Conservation (phyloP, 1,139 yeast species). For the Magnusiomyces starmeri region DNA sequence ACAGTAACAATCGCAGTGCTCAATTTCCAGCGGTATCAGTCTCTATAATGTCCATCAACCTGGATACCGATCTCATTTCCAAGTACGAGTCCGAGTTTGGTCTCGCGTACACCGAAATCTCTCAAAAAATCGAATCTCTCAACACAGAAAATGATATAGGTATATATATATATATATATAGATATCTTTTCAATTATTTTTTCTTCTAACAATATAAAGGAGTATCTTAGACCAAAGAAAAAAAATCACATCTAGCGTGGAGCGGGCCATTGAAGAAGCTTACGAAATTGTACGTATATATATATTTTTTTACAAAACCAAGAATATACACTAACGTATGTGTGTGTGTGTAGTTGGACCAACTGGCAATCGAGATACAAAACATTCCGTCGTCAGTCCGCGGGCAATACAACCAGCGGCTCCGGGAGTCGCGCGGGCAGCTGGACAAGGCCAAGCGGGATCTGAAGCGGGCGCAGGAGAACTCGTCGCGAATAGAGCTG, state of each 20-base stretch:
- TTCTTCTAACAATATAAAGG: neutral
- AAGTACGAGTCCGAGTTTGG: constrained; percentile 71
- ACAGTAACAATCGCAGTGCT: too few species aligned
- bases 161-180: constrained; percentile 38
- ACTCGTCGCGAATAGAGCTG: constrained; percentile 57
- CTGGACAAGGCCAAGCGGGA: constrained; percentile 51
- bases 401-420: constrained; percentile 58
- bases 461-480: constrained; percentile 38
- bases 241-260: constrained; percentile 42
- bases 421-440: constrained; percentile 60
- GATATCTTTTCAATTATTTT: constrained; percentile 44
- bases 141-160: neutral
- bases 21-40: too few species aligned
- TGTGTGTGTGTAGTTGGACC: constrained; percentile 44
- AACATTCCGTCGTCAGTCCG: constrained; percentile 67
- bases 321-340: neutral
- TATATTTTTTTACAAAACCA: neutral
- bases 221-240: constrained; percentile 21
- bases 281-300: constrained; percentile 46
- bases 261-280: constrained; percentile 68
- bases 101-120: constrained; percentile 63
- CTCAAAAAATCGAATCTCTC: constrained; percentile 48
- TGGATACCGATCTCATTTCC: constrained; percentile 7
- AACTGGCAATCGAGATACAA: constrained; percentile 73
- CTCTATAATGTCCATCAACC: neutral